Percentiles rank a stretch among this genome's conserved stretches.
phyloP scores from a whole-genome alignment of 2,329 filamentous ascomycete genomes.

The Didymosphaeria variabile region DNA sequence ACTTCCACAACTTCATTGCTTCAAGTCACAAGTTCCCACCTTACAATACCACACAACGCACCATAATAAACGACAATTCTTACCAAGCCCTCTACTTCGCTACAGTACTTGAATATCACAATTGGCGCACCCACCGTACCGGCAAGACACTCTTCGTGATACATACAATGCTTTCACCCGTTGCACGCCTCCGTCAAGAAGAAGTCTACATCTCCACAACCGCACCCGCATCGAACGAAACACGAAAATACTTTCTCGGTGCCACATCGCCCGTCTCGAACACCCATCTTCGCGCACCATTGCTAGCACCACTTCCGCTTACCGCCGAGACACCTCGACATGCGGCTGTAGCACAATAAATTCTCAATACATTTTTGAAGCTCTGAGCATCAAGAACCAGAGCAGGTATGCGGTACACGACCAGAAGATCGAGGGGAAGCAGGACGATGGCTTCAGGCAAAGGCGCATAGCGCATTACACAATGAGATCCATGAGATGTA shows the following conservation, averaged over 20 bases:
- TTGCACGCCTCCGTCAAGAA: neutral
- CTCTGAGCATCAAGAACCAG: no score
- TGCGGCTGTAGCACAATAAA: no score
- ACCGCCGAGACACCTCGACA: slow-evolving; percentile 1
- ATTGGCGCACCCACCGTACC: no score
- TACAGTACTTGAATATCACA: no score
- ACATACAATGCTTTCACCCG: no score
- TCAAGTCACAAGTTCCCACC: neutral
- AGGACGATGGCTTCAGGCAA: neutral
- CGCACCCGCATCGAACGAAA: neutral
- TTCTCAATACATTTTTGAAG: no score
- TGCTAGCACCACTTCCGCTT: slow-evolving; percentile 12
- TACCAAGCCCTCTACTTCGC: no score
- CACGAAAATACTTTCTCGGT: slow-evolving; percentile 18
- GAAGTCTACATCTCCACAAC: neutral
- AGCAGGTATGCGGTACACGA: neutral
- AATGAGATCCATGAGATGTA: neutral
- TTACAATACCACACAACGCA: neutral
- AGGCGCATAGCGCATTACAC: neutral
- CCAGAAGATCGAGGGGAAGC: neutral
- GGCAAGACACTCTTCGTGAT: no score
- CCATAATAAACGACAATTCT: neutral
- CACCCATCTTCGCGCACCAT: neutral
- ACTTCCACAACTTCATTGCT: no score
- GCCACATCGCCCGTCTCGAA: neutral